Evolutionary conservation across 495 filamentous ascomycete species (phyloP).

Genomic region (Cercophora newfieldiana): DNA sequence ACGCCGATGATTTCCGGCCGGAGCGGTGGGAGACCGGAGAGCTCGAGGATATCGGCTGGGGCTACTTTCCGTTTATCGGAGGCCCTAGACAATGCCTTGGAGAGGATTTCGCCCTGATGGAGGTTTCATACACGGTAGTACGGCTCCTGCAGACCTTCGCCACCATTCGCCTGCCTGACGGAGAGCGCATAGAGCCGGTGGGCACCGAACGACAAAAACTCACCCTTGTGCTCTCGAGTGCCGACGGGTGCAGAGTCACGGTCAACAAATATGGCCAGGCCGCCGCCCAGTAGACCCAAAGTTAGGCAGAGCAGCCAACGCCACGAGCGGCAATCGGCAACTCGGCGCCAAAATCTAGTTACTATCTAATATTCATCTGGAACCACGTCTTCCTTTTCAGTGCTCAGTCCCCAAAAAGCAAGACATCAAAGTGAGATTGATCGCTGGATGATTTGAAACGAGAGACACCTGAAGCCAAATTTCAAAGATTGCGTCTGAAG

Average conservation of each 20-base stretch:
- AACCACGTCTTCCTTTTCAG: too few species aligned
- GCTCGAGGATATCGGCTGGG: constrained; percentile 43
- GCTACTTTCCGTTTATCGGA: constrained; percentile 59
- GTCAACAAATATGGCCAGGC: background rate
- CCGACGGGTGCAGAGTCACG: constrained; percentile 31
- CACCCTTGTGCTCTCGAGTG: constrained; percentile 32
- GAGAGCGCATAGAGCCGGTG: constrained; percentile 23
- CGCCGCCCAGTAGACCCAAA: background rate
- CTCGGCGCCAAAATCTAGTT: too few species aligned
- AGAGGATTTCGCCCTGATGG: constrained; percentile 43
- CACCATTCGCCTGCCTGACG: constrained; percentile 27
- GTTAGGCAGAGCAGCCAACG: background rate
- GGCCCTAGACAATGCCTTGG: constrained; percentile 47
- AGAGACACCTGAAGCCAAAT: too few species aligned
- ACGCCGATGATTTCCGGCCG: constrained; percentile 42
- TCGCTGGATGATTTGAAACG: too few species aligned
- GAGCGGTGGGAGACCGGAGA: constrained; percentile 49
- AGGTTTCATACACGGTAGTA: constrained; percentile 42
- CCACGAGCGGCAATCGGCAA: background rate
- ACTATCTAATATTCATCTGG: too few species aligned
- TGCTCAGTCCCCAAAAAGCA: too few species aligned
- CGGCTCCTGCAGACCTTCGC: constrained; percentile 38
- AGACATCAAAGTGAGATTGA: too few species aligned
- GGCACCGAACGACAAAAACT: constrained; percentile 31
- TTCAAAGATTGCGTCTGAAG: too few species aligned